Conservation (phyloP, 768 basidiomycete species). For the Serendipita vermifera region DNA sequence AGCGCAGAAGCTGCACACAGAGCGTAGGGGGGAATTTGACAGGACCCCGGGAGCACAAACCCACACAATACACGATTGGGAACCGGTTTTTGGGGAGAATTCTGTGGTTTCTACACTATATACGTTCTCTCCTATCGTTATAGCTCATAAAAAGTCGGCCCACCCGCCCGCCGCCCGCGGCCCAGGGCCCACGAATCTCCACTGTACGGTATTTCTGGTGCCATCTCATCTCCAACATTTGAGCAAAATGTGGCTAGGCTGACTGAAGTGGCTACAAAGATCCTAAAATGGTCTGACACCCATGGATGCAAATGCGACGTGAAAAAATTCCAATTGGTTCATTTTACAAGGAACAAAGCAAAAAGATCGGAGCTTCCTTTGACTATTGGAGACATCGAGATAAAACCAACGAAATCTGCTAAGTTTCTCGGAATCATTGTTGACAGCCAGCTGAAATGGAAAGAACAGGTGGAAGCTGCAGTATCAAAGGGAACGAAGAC, state of each 20-base stretch:
- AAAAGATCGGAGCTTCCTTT: neutral
- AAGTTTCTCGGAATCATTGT: constrained; percentile 9
- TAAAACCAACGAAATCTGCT: neutral
- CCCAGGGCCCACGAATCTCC: too few species aligned
- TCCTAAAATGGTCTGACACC: neutral
- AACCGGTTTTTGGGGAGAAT: too few species aligned
- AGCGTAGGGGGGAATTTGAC: too few species aligned
- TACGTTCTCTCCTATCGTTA: too few species aligned
- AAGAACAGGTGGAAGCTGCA: neutral
- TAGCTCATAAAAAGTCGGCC: too few species aligned
- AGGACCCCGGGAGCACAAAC: too few species aligned
- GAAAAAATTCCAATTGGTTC: neutral
- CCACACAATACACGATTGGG: too few species aligned
- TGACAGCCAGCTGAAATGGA: constrained; percentile 9
- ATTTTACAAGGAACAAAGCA: neutral
- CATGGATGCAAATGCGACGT: constrained; percentile 9
- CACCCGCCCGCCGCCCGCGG: too few species aligned
- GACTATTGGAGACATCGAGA: neutral
- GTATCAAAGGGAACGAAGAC: neutral
- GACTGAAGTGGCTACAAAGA: neutral
- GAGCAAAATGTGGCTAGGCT: neutral
- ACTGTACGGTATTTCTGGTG: too few species aligned
- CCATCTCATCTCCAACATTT: too few species aligned
- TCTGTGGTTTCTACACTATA: too few species aligned
- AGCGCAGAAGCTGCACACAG: too few species aligned